Percentiles rank a stretch among this genome's conserved stretches.
Evolutionary conservation across 768 basidiomycete species (phyloP).

Genomic region (Collybiopsis confluens): DNA sequence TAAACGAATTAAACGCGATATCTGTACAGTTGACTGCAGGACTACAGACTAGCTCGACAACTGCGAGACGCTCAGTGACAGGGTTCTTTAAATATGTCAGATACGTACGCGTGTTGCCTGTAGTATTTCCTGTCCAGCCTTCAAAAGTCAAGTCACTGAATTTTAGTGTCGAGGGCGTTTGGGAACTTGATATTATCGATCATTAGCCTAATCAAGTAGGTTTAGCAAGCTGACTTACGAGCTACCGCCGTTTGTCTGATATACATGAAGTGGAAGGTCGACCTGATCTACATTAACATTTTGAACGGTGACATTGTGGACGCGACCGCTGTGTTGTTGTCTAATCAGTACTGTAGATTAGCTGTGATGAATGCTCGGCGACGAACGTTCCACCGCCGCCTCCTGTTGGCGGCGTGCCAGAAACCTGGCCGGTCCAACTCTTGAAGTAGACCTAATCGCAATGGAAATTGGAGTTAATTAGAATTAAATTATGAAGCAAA

Average conservation of each 20-base stretch:
- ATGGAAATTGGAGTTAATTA: neutral
- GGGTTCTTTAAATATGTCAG: neutral
- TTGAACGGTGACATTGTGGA: constrained; percentile 33
- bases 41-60: constrained; percentile 50
- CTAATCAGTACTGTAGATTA: neutral
- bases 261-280: constrained; percentile 40
- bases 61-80: constrained; percentile 18
- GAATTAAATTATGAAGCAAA: neutral
- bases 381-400: constrained; percentile 50
- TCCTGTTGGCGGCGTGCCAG: constrained; percentile 50
- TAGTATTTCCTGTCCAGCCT: constrained; percentile 43
- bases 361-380: neutral
- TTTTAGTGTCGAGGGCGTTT: constrained; percentile 42
- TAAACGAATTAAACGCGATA: constrained; percentile 37
- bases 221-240: constrained; percentile 24
- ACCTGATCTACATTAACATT: constrained; percentile 46
- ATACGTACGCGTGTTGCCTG: constrained; percentile 32
- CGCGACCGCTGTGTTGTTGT: neutral
- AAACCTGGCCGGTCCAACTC: constrained; percentile 47
- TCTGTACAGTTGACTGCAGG: constrained; percentile 41
- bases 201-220: neutral
- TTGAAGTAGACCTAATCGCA: constrained; percentile 48
- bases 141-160: constrained; percentile 44
- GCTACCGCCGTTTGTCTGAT: constrained; percentile 48
- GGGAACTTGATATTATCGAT: constrained; percentile 30